phyloP scores from a whole-genome alignment of 2,329 filamentous ascomycete genomes.

The Fusarium sp. region DNA sequence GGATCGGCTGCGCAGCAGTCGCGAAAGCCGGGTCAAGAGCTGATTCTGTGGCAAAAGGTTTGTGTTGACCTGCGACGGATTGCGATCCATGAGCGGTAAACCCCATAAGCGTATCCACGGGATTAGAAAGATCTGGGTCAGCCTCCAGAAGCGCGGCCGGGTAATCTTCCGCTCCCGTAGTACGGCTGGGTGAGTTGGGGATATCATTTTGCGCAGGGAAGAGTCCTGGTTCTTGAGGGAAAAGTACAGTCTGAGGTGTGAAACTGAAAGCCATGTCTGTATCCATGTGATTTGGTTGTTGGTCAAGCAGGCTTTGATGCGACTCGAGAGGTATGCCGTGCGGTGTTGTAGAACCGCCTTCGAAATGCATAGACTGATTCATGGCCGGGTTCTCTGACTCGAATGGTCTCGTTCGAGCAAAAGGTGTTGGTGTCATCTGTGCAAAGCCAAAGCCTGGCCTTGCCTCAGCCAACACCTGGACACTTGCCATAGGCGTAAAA shows the following conservation, averaged over 20 bases:
- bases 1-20: slow-evolving; percentile 9
- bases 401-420: slow-evolving; percentile 37
- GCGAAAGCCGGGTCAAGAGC: slow-evolving; percentile 23
- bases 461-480: slow-evolving; percentile 47
- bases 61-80: neutral
- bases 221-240: slow-evolving; percentile 21
- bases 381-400: slow-evolving; percentile 17
- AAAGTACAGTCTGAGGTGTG: slow-evolving; percentile 32
- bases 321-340: slow-evolving; percentile 9
- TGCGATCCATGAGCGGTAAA: slow-evolving; percentile 23
- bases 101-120: slow-evolving; percentile 14
- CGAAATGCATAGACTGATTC: slow-evolving; percentile 23
- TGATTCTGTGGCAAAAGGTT: slow-evolving; percentile 21
- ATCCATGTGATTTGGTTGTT: slow-evolving; percentile 21
- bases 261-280: slow-evolving; percentile 34
- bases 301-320: slow-evolving; percentile 21
- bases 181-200: slow-evolving; percentile 14
- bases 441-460: slow-evolving; percentile 41
- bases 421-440: slow-evolving; percentile 40
- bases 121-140: slow-evolving; percentile 3
- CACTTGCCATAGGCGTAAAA: slow-evolving; percentile 44
- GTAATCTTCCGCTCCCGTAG: slow-evolving; percentile 28
- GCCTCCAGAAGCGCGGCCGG: slow-evolving; percentile 41
- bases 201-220: slow-evolving; percentile 21
- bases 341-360: slow-evolving; percentile 10